Base-by-base conservation (phyloP, 306 rosid species). In the Oxytropis ochrocephala region DNA sequence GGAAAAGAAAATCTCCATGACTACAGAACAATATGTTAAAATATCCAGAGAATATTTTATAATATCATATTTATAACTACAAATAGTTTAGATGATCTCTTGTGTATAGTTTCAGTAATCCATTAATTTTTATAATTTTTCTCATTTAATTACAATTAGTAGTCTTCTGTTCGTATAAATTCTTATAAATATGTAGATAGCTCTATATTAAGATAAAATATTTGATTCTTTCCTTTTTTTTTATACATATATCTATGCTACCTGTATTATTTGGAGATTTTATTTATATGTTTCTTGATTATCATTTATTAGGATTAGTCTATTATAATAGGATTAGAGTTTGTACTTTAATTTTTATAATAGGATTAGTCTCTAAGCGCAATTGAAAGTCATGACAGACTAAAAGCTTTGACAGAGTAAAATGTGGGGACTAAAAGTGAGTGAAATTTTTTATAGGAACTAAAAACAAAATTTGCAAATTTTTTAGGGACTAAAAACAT, bases 1-100 rank as follows among this genome's bases (percentile, higher is more conserved):
- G 32, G 38, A 63, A 29, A 47, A 33, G 43, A 32, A 72, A 74
- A 75, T 50, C 43, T 43, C 19, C 5, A 57, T 39, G 64, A 77
- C 60, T 11, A 62, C 5, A 58, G 71, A 53, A 18, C 41, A 46
- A 43, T 57, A 74, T 65, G 32, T 47, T 47, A 65, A 12, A 65
- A 46, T 46, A 46, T 43, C 69, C 69, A 5, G 55, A 44, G 9
- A 7, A 24, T 44, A 44, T 27, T 21, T 43, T 29, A 24, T n/a
- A 12, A 33, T 27, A 44, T 46, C 55, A 44, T 44, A 11, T 43
- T 43, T 43, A 64, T 27, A 64, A 24, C 27, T 24, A 44, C 52
- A 10, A 44, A 44, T 44, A 64, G 55, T 24, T 44, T 43, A 64
- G 44, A 29, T 64, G 29, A 30, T 47, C 42, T 64, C 13, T 30